Conservation (phyloP, 2,329 filamentous ascomycete species). For the Gremmenia infestans region DNA sequence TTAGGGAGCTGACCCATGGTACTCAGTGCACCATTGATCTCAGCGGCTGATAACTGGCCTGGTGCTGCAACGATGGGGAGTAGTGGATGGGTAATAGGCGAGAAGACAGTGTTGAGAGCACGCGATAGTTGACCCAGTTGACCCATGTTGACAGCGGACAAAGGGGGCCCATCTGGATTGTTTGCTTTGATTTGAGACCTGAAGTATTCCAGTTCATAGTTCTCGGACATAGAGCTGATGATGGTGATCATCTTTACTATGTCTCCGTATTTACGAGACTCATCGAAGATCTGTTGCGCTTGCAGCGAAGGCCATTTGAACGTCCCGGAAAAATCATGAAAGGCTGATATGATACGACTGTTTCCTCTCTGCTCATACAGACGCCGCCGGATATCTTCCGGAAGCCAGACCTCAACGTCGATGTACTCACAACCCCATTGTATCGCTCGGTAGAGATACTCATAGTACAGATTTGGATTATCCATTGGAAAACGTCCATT, state of each 20-base stretch:
- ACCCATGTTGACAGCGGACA: conserved; percentile 85
- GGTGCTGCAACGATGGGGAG: conserved; percentile 80
- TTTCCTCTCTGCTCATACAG: conserved; percentile 68
- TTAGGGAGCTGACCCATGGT: conserved; percentile 77
- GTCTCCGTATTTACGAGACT: conserved; percentile 70
- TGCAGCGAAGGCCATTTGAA: conserved; percentile 78
- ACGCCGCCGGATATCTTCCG: conserved; percentile 64
- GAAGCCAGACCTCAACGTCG: conserved; percentile 83
- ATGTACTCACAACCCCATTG: conserved; percentile 90
- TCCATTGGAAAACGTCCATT: conserved; percentile 85
- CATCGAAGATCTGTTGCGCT: conserved; percentile 66
- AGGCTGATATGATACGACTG: conserved; percentile 86
- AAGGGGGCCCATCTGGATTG: conserved; percentile 63
- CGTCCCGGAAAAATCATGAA: conserved; percentile 79
- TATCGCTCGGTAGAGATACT: conserved; percentile 76
- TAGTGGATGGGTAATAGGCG: conserved; percentile 80
- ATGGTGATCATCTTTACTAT: conserved; percentile 90
- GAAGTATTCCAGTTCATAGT: conserved; percentile 88
- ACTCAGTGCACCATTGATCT: conserved; percentile 76
- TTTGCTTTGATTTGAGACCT: conserved; percentile 68
- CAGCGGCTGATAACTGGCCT: conserved; percentile 77
- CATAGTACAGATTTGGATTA: conserved; percentile 67
- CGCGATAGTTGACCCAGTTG: conserved; percentile 80
- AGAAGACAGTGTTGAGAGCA: conserved; percentile 80
- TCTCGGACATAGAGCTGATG: conserved; percentile 75